These are phyloP conservation scores for Chlorencoelia australis DNA, from an alignment of 2,329 filamentous ascomycete species.

Conservation along the genomic window DNA sequence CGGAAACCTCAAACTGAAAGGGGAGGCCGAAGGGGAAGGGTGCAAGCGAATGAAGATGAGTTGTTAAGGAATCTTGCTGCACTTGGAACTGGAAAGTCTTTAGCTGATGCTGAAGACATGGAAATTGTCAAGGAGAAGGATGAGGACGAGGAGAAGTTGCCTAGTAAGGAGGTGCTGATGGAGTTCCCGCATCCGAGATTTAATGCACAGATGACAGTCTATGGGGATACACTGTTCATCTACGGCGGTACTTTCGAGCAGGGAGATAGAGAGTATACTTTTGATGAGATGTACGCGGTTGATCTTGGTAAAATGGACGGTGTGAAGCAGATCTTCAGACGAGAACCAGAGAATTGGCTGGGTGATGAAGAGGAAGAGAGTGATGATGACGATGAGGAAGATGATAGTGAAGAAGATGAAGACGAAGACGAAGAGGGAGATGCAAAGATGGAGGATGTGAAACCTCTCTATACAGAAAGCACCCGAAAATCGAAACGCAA, in stretches of 20 bases:
- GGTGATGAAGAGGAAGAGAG: conserved; percentile 56
- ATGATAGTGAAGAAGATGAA: conserved; percentile 38
- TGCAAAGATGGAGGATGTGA: conserved; percentile 26
- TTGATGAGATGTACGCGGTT: conserved; percentile 88
- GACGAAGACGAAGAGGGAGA: conserved; percentile 39
- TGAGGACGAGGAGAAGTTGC: conserved; percentile 38
- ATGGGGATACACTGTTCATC: conserved; percentile 86
- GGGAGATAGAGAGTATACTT: conserved; percentile 88
- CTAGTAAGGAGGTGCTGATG: conserved; percentile 55
- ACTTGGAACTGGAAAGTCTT: conserved; percentile 62
- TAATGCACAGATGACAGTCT: conserved; percentile 81
- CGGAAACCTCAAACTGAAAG: conserved; percentile 47
- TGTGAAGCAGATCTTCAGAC: conserved; percentile 80
- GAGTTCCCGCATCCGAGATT: conserved; percentile 87
- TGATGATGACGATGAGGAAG: conserved; percentile 44
- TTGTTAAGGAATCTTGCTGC: conserved; percentile 77
- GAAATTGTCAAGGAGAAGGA: conserved; percentile 40
- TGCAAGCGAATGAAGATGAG: conserved; percentile 86
- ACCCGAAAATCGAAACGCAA: conserved; percentile 46
- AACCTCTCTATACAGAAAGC: conserved; percentile 31
- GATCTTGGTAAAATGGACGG: conserved; percentile 94
- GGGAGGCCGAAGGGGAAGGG: conserved; percentile 57
- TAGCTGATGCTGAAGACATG: conserved; percentile 42
- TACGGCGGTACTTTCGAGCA: conserved; percentile 95
- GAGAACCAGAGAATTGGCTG: conserved; percentile 78